Evolutionary conservation across 2,329 filamentous ascomycete species (phyloP).

Genomic region (Cordyceps cicadae): DNA sequence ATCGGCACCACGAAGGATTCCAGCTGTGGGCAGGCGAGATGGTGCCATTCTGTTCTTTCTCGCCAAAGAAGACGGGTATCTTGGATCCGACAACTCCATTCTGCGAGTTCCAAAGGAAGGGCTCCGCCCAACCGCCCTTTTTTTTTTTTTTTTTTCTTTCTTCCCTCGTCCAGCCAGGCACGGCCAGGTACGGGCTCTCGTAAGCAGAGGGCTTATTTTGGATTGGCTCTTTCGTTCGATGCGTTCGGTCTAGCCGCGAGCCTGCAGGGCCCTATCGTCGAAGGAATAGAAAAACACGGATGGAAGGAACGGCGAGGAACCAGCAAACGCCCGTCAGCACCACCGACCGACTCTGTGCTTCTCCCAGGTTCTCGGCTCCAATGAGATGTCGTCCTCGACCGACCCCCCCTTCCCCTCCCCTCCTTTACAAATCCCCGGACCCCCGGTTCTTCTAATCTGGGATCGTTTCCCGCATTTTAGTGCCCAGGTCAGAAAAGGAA

Average conservation of each 20-base stretch:
- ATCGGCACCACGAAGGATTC: conserved; percentile 6
- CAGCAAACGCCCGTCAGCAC: conserved; percentile 3
- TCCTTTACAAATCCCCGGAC: background rate
- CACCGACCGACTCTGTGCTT: background rate
- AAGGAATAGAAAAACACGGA: background rate
- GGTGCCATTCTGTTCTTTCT: background rate
- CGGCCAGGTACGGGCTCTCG: background rate
- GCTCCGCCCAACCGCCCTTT: background rate
- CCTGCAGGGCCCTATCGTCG: background rate
- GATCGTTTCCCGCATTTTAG: conserved; percentile 10
- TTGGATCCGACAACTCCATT: background rate
- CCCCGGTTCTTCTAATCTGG: conserved; percentile 2
- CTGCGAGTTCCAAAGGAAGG: conserved; percentile 5
- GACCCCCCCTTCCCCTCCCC: background rate
- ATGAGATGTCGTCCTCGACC: background rate
- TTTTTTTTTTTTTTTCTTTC: background rate
- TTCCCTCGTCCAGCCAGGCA: background rate
- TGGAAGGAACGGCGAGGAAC: background rate
- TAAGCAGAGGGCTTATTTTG: background rate
- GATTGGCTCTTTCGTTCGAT: conserved; percentile 5
- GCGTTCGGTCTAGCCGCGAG: background rate
- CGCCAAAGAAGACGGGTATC: background rate
- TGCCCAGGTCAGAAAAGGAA: background rate
- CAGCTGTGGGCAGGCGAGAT: background rate
- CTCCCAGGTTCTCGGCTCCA: background rate